These are phyloP conservation scores for Saccharomycopsis hybrid DNA, from an alignment of 1,139 yeast species.

Conservation along the genomic window DNA sequence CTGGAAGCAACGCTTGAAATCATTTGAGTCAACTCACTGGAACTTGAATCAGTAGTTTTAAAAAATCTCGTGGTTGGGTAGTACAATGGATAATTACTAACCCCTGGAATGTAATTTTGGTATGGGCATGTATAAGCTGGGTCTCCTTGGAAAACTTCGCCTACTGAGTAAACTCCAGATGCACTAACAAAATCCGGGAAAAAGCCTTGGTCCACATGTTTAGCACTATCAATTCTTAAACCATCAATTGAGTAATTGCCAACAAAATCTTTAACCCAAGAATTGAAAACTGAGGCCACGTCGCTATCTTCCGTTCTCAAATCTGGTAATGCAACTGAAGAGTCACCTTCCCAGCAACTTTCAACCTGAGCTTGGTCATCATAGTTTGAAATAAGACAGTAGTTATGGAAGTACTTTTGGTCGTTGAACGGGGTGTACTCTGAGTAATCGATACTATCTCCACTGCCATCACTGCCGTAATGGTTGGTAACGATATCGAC, in stretches of 20 bases:
- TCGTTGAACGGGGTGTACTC: background rate
- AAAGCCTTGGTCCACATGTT: background rate
- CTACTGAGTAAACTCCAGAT: background rate
- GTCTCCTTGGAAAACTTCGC: background rate
- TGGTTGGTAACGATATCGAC: conserved; percentile 1
- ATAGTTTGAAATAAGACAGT: background rate
- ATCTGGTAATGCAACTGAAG: background rate
- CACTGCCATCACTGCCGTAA: background rate
- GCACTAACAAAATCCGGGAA: background rate
- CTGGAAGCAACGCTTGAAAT: background rate
- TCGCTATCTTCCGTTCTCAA: background rate
- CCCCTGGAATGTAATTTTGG: background rate
- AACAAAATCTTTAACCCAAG: background rate
- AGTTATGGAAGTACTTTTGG: background rate
- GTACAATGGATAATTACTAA: background rate
- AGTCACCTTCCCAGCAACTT: conserved; percentile 1
- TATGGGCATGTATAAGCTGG: background rate
- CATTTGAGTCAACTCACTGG: background rate
- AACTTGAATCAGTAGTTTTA: background rate
- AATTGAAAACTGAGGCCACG: background rate
- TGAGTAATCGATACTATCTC: background rate
- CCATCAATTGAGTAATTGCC: background rate
- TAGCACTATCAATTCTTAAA: conserved; percentile 1
- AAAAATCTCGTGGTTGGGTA: background rate
- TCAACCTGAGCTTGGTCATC: background rate